Percentiles rank a stretch among this genome's conserved stretches.
Conservation (phyloP, 2,329 filamentous ascomycete genomes). For the Colletotrichum sp. region DNA sequence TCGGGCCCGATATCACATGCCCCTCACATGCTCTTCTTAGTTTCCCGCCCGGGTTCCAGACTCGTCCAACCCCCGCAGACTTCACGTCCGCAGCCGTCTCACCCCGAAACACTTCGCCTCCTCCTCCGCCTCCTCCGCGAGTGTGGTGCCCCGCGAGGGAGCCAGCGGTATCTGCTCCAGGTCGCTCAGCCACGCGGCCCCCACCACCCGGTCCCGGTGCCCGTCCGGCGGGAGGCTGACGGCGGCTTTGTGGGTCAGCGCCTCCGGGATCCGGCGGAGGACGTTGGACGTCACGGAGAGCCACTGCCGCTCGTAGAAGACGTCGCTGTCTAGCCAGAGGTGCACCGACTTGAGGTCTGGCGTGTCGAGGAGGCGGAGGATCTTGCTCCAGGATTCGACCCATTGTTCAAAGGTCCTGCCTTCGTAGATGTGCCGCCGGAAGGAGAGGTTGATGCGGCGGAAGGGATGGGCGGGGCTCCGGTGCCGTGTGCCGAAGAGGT, state of each 20-base stretch:
- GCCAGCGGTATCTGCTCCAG: neutral
- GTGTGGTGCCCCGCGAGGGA: neutral
- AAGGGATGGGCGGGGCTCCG: neutral
- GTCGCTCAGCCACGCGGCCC: neutral
- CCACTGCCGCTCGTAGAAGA: slow-evolving; percentile 14
- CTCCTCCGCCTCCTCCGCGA: neutral
- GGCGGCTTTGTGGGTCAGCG: slow-evolving; percentile 14
- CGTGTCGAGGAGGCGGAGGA: neutral
- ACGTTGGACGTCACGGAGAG: slow-evolving; percentile 8
- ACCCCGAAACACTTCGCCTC: neutral
- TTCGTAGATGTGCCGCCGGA: neutral
- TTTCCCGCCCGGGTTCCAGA: neutral
- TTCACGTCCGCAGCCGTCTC: neutral
- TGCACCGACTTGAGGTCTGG: neutral
- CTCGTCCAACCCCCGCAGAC: neutral
- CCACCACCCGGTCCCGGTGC: neutral
- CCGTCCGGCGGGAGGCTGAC: slow-evolving; percentile 15
- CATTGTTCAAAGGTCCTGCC: slow-evolving; percentile 3
- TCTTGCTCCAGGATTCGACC: neutral
- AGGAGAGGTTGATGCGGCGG: slow-evolving; percentile 7
- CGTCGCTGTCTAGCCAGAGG: slow-evolving; percentile 16
- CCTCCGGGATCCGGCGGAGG: slow-evolving; percentile 3
- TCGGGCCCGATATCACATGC: neutral
- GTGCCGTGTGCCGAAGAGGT: neutral
- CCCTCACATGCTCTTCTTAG: neutral